Conservation (phyloP, 2,329 filamentous ascomycete species). For the Beauveria sp. region DNA sequence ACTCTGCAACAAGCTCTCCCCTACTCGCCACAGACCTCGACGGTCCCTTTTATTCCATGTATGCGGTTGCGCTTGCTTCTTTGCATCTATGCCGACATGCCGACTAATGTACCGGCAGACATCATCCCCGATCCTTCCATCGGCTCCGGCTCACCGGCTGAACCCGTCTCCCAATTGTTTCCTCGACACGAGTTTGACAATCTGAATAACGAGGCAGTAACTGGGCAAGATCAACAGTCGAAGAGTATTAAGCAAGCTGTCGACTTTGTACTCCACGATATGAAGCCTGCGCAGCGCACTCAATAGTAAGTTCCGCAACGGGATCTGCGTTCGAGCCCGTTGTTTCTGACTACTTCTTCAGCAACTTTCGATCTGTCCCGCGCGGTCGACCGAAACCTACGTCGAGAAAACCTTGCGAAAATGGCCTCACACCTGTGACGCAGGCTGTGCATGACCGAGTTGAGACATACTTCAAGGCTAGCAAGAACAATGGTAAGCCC, state of each 20-base stretch:
- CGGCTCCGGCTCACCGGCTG: constrained; percentile 46
- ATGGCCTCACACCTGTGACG: constrained; percentile 40
- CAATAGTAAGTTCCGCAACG: constrained; percentile 46
- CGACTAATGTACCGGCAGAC: constrained; percentile 34
- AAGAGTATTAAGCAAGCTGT: constrained; percentile 63
- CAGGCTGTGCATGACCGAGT: constrained; percentile 33
- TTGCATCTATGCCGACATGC: background rate
- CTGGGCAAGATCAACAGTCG: constrained; percentile 47
- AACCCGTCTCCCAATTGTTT: constrained; percentile 44
- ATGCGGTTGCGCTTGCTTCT: constrained; percentile 18
- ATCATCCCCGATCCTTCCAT: constrained; percentile 59
- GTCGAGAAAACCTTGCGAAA: constrained; percentile 27
- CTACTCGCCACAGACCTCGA: constrained; percentile 75
- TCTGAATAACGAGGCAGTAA: constrained; percentile 61
- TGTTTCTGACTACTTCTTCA: constrained; percentile 26
- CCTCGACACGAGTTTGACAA: constrained; percentile 51
- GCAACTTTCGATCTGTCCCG: constrained; percentile 41
- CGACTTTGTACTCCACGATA: constrained; percentile 64
- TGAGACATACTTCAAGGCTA: constrained; percentile 31
- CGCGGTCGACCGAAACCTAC: constrained; percentile 14
- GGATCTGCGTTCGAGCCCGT: background rate
- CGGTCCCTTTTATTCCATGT: constrained; percentile 73
- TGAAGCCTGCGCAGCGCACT: constrained; percentile 64
- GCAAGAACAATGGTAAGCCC: constrained; percentile 21
- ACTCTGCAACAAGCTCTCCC: constrained; percentile 68